Evolutionary conservation across 2,329 filamentous ascomycete genomes (phyloP).

Genomic region (Alternaria longipes): DNA sequence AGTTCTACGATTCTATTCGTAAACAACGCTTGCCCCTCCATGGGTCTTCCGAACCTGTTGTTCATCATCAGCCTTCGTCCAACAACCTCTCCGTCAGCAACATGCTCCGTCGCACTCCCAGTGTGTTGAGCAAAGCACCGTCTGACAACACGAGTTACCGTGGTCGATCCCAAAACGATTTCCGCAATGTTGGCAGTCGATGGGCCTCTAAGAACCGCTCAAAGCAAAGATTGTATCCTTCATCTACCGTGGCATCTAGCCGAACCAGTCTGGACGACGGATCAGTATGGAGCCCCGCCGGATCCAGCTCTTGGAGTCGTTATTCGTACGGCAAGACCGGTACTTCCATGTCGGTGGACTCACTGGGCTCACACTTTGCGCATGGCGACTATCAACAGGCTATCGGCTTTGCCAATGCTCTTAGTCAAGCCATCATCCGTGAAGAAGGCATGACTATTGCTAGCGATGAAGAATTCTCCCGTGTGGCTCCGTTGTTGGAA

Average conservation of each 20-base stretch:
- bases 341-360: constrained; percentile 91
- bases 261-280: constrained; percentile 93
- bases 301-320: constrained; percentile 94
- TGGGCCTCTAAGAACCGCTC: constrained; percentile 91
- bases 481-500: constrained; percentile 75
- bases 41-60: constrained; percentile 66
- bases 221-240: constrained; percentile 76
- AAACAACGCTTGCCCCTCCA: constrained; percentile 87
- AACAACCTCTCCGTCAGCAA: constrained; percentile 74
- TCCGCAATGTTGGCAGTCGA: constrained; percentile 69
- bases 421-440: constrained; percentile 95
- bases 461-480: constrained; percentile 66
- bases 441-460: constrained; percentile 73
- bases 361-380: constrained; percentile 78
- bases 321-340: constrained; percentile 91
- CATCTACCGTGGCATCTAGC: constrained; percentile 86
- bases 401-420: constrained; percentile 95
- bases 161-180: constrained; percentile 72
- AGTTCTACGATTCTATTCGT: constrained; percentile 89
- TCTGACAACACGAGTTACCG: constrained; percentile 81
- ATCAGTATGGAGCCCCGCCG: constrained; percentile 90
- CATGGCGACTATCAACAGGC: constrained; percentile 91
- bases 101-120: constrained; percentile 85
- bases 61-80: constrained; percentile 57
- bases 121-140: constrained; percentile 89